A percentile compares a stretch with the other conserved stretches of the same genome.
These are phyloP conservation scores for Plasmopara halstedii DNA, from an alignment of 352 stramenopile species.

Conservation along the genomic window DNA sequence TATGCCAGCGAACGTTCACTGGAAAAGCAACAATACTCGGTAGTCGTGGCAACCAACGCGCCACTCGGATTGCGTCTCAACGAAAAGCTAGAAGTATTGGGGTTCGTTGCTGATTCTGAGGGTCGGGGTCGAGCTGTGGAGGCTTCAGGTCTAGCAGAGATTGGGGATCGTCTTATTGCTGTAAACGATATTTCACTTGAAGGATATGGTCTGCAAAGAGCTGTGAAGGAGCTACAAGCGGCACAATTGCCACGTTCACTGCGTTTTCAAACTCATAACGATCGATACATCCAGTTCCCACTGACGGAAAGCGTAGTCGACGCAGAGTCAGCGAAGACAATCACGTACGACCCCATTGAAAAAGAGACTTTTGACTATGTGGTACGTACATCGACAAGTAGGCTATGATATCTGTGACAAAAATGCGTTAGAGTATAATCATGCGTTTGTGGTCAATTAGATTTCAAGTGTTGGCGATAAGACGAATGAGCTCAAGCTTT, in stretches of 20 bases:
- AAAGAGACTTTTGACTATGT: conserved; percentile 40
- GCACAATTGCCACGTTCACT: conserved; percentile 42
- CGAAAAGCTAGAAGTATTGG: conserved; percentile 53
- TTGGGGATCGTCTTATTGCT: conserved; percentile 50
- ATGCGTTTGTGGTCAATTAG: conserved; percentile 10
- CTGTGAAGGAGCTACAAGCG: conserved; percentile 30
- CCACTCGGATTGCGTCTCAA: conserved; percentile 53
- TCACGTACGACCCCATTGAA: conserved; percentile 6
- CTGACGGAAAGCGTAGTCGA: conserved; percentile 17
- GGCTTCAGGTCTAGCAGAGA: conserved; percentile 50
- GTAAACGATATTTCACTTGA: conserved; percentile 49
- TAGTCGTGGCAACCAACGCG: conserved; percentile 29
- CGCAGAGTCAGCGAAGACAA: conserved; percentile 5
- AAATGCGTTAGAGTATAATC: background rate
- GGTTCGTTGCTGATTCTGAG: conserved; percentile 49
- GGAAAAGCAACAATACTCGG: conserved; percentile 37
- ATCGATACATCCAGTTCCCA: conserved; percentile 27
- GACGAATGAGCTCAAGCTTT: conserved; percentile 36
- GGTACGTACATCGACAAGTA: conserved; percentile 17
- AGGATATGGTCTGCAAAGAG: conserved; percentile 25
- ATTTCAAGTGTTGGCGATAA: conserved; percentile 40
- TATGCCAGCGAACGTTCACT: conserved; percentile 4
- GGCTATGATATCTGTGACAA: too few relatives aligned
- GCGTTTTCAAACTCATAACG: conserved; percentile 48
- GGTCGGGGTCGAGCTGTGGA: conserved; percentile 52